Conservation (phyloP, 2,329 filamentous ascomycete genomes). For the Daldinia sp. region DNA sequence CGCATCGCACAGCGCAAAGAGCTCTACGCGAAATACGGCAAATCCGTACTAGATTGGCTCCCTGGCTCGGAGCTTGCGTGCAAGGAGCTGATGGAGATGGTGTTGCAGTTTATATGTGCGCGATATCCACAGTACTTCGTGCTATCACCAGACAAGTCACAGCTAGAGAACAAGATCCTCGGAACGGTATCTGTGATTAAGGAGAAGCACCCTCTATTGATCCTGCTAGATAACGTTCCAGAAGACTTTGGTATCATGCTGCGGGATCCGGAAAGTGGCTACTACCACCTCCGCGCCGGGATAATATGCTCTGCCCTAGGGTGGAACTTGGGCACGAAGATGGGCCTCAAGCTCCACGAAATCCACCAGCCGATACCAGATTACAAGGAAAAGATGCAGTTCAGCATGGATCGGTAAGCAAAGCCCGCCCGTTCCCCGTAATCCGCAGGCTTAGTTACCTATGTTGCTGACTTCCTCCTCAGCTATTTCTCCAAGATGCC, state of each 20-base stretch:
- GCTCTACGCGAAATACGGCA: constrained; percentile 73
- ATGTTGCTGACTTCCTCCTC: constrained; percentile 7
- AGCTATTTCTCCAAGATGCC: constrained; percentile 87
- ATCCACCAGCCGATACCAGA: constrained; percentile 84
- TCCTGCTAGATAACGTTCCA: constrained; percentile 81
- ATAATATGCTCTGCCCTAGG: constrained; percentile 83
- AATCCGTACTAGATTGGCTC: constrained; percentile 73
- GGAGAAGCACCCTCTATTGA: constrained; percentile 72
- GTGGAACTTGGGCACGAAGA: constrained; percentile 82
- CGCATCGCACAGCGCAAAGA: constrained; percentile 76
- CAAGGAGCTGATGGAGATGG: constrained; percentile 91
- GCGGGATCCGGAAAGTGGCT: constrained; percentile 76
- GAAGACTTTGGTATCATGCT: constrained; percentile 87
- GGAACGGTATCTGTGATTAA: constrained; percentile 71
- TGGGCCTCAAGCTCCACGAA: constrained; percentile 74
- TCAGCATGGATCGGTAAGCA: constrained; percentile 82
- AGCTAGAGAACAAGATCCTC: constrained; percentile 78
- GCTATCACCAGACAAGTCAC: constrained; percentile 64
- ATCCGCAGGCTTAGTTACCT: too few relatives aligned
- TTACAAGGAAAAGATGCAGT: constrained; percentile 88
- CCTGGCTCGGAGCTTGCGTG: constrained; percentile 83
- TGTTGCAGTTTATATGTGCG: constrained; percentile 80
- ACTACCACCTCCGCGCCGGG: constrained; percentile 80
- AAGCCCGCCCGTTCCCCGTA: not conserved
- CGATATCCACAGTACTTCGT: constrained; percentile 83